Evolutionary conservation across 768 basidiomycete genomes (phyloP), one percentile per base, ranked within the genome.

Genomic region (Auricularia cornea): DNA sequence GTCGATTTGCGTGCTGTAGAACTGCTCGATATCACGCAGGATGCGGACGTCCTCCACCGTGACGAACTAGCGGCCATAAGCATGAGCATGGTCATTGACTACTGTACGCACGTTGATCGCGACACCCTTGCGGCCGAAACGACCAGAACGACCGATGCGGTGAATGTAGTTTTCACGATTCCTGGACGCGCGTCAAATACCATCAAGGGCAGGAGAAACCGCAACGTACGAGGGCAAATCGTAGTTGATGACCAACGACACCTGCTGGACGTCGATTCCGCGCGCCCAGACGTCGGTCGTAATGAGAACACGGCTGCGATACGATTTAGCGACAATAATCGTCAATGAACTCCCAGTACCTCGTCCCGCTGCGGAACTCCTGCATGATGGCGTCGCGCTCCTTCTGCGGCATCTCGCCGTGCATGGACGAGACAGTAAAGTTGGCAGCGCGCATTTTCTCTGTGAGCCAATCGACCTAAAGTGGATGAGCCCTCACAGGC

Each of bases 101-200:
- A 33, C 2, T 48, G 31, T 33, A 77, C 88, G 51, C 71, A 97
- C 95, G 77, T 98, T 99, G 79, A 99, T 98, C 52, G 97, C 97
- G 65, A 98, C 97, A 82, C 96, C 97, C 79, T 99, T 99, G 70
- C 97, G 83, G 69, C 97, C 97, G 79, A 98, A 98, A 64, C 97
- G 94, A 72, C 97, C 97, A 64, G 95, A 97, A 66, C 97, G 94
- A 76, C 97, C 97, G 73, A 98, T 98, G 72, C 97, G 92, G 80
- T 99, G 97, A 69, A 99, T 98, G 80, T 99, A 99, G 77, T 99
- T 98, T 84, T 98, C 96, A 82, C 92, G 92, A 74, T 94, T 94
- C 68, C 89, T 94, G 66, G 60, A 69, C 62, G 59, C 16, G 69
- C 60, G 35, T 63, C 59, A 51, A 14, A 44, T 56, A 64, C 66